Evolutionary conservation across 768 basidiomycete genomes (phyloP).

Genomic region (Leccinum olivaceopallidum): DNA sequence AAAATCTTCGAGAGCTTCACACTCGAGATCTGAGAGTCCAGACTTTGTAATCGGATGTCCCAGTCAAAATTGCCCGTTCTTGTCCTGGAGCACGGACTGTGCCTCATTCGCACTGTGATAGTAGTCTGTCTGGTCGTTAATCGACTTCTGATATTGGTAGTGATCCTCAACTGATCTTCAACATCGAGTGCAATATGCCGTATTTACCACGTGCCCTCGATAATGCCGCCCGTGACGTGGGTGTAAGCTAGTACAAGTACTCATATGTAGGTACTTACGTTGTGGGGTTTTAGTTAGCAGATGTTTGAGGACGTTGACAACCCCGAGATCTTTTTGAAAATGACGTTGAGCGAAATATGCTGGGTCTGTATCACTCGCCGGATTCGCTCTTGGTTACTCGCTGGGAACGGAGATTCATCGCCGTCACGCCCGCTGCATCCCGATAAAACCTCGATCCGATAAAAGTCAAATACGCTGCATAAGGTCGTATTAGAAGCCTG

Average conservation of each 20-base stretch:
- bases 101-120: constrained; percentile 7
- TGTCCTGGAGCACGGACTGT: not conserved
- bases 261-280: not conserved
- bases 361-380: constrained; percentile 6
- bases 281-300: not conserved
- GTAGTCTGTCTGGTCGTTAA: constrained; percentile 17
- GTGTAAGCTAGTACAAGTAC: not conserved
- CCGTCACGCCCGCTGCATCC: constrained; percentile 21
- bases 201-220: constrained; percentile 11
- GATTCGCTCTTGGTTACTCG: constrained; percentile 29
- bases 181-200: constrained; percentile 13
- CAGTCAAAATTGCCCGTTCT: not conserved
- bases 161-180: constrained; percentile 34
- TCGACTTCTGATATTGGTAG: constrained; percentile 26
- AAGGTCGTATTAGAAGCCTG: constrained; percentile 22
- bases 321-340: constrained; percentile 2
- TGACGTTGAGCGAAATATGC: constrained; percentile 7
- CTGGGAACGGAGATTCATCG: constrained; percentile 23
- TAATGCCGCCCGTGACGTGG: constrained; percentile 2
- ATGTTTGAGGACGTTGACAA: not conserved
- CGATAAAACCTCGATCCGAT: constrained; percentile 25
- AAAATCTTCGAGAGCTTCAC: constrained; percentile 1
- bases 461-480: constrained; percentile 10
- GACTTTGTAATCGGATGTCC: constrained; percentile 1
- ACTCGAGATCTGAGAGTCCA: constrained; percentile 1